These are phyloP conservation scores for Ceratocystis albifundus DNA, from an alignment of 2,329 filamentous ascomycete genomes.

Conservation along the genomic window DNA sequence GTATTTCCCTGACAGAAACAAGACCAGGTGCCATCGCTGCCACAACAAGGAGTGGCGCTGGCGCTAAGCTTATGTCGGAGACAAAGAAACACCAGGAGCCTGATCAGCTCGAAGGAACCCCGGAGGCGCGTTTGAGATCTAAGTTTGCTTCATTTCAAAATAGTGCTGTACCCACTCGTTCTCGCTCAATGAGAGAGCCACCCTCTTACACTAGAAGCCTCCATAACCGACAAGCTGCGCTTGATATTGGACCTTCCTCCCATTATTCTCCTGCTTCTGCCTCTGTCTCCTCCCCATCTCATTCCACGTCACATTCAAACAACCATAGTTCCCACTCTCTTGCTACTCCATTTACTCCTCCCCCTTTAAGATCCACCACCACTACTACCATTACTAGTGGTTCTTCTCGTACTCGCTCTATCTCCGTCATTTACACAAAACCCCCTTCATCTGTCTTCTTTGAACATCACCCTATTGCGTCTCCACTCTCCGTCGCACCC, in stretches of 20 bases:
- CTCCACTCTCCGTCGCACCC: not conserved
- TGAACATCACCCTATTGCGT: not conserved
- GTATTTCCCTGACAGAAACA: not conserved
- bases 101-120: slow-evolving; percentile 22
- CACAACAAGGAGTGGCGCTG: slow-evolving; percentile 5
- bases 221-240: slow-evolving; percentile 6
- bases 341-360: slow-evolving; percentile 18
- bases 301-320: slow-evolving; percentile 16
- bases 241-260: slow-evolving; percentile 10
- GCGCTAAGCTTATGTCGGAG: slow-evolving; percentile 5
- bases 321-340: slow-evolving; percentile 10
- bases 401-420: slow-evolving; percentile 12
- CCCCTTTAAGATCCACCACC: slow-evolving; percentile 8
- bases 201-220: slow-evolving; percentile 12
- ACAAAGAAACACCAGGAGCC: slow-evolving; percentile 18
- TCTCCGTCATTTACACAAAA: slow-evolving; percentile 13
- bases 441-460: slow-evolving; percentile 7
- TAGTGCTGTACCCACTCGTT: slow-evolving; percentile 14
- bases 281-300: not conserved
- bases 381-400: not conserved
- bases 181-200: slow-evolving; percentile 17
- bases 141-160: slow-evolving; percentile 17
- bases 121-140: slow-evolving; percentile 14
- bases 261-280: slow-evolving; percentile 9
- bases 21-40: slow-evolving; percentile 5